Evolutionary conservation across 2,329 filamentous ascomycete genomes (phyloP), one percentile per base, ranked within the genome.

Genomic region (Cladosporium velox): DNA sequence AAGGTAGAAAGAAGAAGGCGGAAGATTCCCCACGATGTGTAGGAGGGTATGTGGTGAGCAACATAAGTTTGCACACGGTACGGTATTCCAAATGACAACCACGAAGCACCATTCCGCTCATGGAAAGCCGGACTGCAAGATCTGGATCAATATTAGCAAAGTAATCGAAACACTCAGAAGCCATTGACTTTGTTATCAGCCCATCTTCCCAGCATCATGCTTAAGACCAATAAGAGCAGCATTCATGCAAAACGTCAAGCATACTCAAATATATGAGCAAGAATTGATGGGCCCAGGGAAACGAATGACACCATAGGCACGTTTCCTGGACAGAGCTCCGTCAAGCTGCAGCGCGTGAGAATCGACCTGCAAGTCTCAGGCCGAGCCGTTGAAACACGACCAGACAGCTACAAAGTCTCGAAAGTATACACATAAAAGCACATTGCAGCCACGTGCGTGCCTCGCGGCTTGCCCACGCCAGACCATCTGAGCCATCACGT

Each of bases 361-460:
- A 44, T n/a, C 38, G 38, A 32, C 30, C 51, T 54, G 51, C 28
- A 54, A 54, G 52, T 55, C 52, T 34, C 10, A 55, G 52, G 6
- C 28, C 28, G 28, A 32, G 8, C 41, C 41, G 41, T 47, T 47
- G 41, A 47, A 47, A 47, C 41, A 47, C 41, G 21, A 21, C 41
- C 41, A 47, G 7, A 11, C 41, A 47, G 41, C 41, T 47, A 47
- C n/a, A 24, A 47, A 21, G 41, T 47, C 41, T 47, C 21, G 7
- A 24, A 47, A 21, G 41, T 47, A 47, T 47, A 47, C n/a, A 21
- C 41, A 21, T 1, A 21, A 47, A 11, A 12, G 18, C 28, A 34
- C 52, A 55, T 55, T 32, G 52, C 52, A 55, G 32, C 52, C 52
- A 55, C 52, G 52, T 55, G 52, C 30, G n/a, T 30, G 28, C 15